Evolutionary conservation across 495 filamentous ascomycete species (phyloP), one percentile per base, ranked within the genome.

Genomic region (Podospora anserina): DNA sequence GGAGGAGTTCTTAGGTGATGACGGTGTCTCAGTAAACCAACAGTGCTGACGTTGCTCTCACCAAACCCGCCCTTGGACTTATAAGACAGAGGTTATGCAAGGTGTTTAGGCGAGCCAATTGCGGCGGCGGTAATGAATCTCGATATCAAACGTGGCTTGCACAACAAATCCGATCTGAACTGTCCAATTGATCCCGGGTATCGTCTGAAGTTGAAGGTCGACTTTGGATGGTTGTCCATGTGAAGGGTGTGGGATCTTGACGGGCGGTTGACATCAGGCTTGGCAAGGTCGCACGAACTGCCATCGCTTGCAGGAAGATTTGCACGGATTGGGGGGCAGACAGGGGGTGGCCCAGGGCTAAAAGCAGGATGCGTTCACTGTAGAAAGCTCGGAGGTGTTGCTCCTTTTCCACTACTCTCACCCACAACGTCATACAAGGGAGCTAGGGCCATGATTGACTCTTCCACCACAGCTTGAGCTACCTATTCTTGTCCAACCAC

Each of bases 281-380:
- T 49, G 39, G 39, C 39, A 49, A 32, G 30, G 30, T 32, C 4
- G 30, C 30, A 32, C 1, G 30, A 11, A 49, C 39, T 49, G 39
- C 39, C 7, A 49, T 49, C 39, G 39, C 39, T 16, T 11, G 39
- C 39, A 49, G 39, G 39, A 49, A 49, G 39, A 49, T 49, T 49
- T 6, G 5, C 5, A 49, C 13, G 39, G 39, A 18, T 49, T 49
- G 39, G 39, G 34, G 34, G 5, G 13, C 56, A 49, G 18, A 26
- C 20, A 58, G 55, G 19, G 23, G 20, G 53, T 53, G 6, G 15
- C 27, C 57, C 49, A 57, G 55, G 57, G 65, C 63, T 69, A 57
- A 66, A 66, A 62, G 44, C 68, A 59, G 68, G 68, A 69, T 69
- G 68, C 23, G 61, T 56, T 70, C 68, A 19, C 55, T n/a, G 57